Conservation (phyloP, 495 filamentous ascomycete genomes). For the Pyrenopolyporus hunteri region DNA sequence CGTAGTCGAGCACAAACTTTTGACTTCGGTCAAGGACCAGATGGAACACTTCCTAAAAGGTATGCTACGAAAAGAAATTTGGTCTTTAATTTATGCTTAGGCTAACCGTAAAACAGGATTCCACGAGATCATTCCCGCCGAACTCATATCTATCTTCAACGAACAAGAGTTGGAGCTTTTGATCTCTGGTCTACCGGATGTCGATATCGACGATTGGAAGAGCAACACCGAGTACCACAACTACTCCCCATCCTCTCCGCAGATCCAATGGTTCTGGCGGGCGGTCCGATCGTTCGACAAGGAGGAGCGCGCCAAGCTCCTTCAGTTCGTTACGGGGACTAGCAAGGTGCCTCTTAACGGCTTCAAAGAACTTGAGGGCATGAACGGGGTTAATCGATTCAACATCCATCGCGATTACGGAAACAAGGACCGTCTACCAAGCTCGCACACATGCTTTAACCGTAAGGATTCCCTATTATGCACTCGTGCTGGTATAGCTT, state of each 20-base stretch:
- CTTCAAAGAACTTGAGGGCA: conserved; percentile 98
- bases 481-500: conserved; percentile 35
- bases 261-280: conserved; percentile 99
- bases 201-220: conserved; percentile 99
- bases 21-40: conserved; percentile 89
- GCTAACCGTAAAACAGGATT: conserved; percentile 66
- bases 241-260: conserved; percentile 89
- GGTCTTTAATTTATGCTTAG: conserved; percentile 1
- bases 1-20: conserved; percentile 91
- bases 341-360: conserved; percentile 98
- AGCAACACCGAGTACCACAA: conserved; percentile 98
- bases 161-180: conserved; percentile 96
- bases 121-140: conserved; percentile 95
- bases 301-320: conserved; percentile 94
- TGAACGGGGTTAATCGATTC: conserved; percentile 98
- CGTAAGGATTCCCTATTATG: conserved; percentile 68
- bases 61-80: conserved; percentile 51
- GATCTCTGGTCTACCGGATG: conserved; percentile 96
- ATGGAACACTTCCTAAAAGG: conserved; percentile 94
- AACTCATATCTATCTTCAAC: conserved; percentile 96
- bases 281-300: conserved; percentile 98
- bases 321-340: conserved; percentile 98
- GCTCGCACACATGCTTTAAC: conserved; percentile 98
- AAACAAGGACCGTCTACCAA: conserved; percentile 94
- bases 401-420: conserved; percentile 99